Base-by-base conservation (phyloP, 2,329 filamentous ascomycete genomes). In the Spiromastix sp. region DNA sequence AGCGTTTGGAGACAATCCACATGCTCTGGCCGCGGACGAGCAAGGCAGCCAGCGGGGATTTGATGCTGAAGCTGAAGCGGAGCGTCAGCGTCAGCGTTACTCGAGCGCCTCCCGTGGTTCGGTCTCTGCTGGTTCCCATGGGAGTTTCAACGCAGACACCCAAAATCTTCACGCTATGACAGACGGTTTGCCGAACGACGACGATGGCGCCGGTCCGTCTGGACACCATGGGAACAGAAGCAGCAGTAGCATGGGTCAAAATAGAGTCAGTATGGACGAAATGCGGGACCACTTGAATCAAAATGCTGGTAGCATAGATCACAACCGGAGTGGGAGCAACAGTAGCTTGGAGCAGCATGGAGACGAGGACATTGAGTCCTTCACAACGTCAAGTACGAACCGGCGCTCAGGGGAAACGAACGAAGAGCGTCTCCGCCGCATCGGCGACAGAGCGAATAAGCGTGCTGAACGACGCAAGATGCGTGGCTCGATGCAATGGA, bases 401-500 rank as follows among this genome's bases (percentile, higher is more conserved):
- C 40, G 10, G 11, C 28, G 18, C 13, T 30, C 25, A 18, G 10
- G 28, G 10, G 26, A 30, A 17, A 46, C 45, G 5, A 34, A 25
- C 1, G 44, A 44, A 13, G 42, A 44, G 9, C 43, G 43, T 20
- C 42, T 31, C 5, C 32, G 44, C 6, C 40, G 43, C 18, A 33
- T 39, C 9, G 52, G 51, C 3, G 56, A 61, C 21, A 57, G 51
- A 40, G 55, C 55, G 8, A 61, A 60, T 34, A 58, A 56, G 40
- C 58, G 61, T 30, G 62, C 56, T 21, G 69, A 95, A 54, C 81
- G 87, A 55, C 74, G 87, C 1, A 85, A 87, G 61, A 86, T 95
- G 48, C 72, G 87, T 8, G 89, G 89, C 0, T 51, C 94, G 53
- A 93, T 95, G 85, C 89, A 96, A 58, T 96, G 87, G 86, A 83